Base-by-base conservation (phyloP, 495 filamentous ascomycete species). In the Tuber umbilicatum region DNA sequence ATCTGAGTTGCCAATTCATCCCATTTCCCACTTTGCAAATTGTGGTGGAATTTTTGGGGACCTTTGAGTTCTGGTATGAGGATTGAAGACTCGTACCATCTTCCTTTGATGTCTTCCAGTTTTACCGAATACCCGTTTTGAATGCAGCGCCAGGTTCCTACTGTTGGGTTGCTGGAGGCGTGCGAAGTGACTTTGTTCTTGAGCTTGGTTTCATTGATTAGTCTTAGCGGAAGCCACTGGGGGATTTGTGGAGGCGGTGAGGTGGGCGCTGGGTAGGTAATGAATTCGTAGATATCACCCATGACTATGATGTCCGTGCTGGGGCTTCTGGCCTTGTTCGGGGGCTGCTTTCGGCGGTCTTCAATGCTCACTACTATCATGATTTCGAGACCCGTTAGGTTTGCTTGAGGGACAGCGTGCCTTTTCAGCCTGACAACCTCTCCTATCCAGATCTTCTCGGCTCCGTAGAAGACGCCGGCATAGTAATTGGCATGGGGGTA, bases 391-490 rank as follows among this genome's bases (percentile, higher is more conserved):
- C 85, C 86, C 10, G 79, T 79, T 35, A 64, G 16, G 27, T 80
- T 79, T 40, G 83, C 50, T 37, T 60, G 72, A 71, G 75, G 83
- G 78, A 79, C 72, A 27, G 71, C 72, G 17, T 72, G 69, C 41
- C 43, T 64, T 70, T 81, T 82, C 2, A 90, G 77, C 23, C 89
- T 86, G 35, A 89, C 83, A 31, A 87, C 83, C 35, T 90, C 89
- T 9, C 89, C 88, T 5, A 86, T 83, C 87, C 88, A 90, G 55
- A 90, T 81, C 77, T 89, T 89, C 74, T 90, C 89, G 1, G 86
- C 89, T 45, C 89, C 89, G n/a, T 90, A 82, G 81, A 84, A 90
- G 50, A 90, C 82, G n/a, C 89, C 87, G 27, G 87, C 85, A 77
- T 87, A 90, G 74, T 84, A 81, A 19, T 85, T 82, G 17, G 82